phyloP scores from a whole-genome alignment of 2,329 filamentous ascomycete genomes.

The Stachybotrys elegans region DNA sequence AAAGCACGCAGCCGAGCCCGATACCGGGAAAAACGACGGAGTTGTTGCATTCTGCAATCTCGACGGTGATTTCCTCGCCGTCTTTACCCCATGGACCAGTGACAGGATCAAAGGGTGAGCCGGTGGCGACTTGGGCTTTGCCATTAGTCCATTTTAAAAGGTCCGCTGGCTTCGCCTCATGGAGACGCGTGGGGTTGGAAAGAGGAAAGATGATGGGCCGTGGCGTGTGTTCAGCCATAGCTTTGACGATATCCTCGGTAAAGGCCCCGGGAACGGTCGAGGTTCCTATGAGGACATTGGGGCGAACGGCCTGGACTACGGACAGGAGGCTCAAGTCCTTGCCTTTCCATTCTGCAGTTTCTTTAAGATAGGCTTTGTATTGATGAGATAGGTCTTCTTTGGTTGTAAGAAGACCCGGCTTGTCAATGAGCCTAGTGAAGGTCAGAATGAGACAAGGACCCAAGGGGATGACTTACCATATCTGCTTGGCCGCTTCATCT shows the following conservation, averaged over 20 bases:
- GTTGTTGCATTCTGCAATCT: constrained; percentile 81
- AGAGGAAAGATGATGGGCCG: constrained; percentile 77
- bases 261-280: constrained; percentile 75
- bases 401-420: constrained; percentile 67
- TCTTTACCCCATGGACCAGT: constrained; percentile 49
- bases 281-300: constrained; percentile 79
- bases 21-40: constrained; percentile 82
- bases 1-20: constrained; percentile 72
- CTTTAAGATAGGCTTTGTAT: constrained; percentile 62
- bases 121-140: constrained; percentile 74
- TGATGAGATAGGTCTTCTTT: constrained; percentile 59
- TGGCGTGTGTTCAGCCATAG: constrained; percentile 69
- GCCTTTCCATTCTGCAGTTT: constrained; percentile 57
- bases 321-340: constrained; percentile 55
- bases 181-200: constrained; percentile 78
- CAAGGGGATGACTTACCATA: constrained; percentile 52
- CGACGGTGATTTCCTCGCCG: constrained; percentile 38
- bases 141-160: constrained; percentile 75
- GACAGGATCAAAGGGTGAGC: constrained; percentile 75
- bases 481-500: constrained; percentile 72
- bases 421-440: constrained; percentile 68
- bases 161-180: constrained; percentile 76
- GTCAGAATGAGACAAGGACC: not conserved
- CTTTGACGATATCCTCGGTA: constrained; percentile 65
- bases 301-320: constrained; percentile 66